Evolutionary conservation across 2,329 filamentous ascomycete species (phyloP).

Genomic region (Diaporthe vaccinii): DNA sequence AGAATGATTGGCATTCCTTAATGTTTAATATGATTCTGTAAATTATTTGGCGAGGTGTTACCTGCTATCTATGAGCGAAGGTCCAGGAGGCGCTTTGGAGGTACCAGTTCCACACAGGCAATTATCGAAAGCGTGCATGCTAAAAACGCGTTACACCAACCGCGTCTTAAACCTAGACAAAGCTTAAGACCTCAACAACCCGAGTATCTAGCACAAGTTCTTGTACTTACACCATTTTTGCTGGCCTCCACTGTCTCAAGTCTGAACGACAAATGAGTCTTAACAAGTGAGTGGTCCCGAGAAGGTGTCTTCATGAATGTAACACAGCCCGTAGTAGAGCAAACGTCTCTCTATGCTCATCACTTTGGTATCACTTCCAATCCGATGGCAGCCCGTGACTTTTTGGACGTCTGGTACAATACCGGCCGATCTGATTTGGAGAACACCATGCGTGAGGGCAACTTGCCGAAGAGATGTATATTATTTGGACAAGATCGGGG

Average conservation of each 20-base stretch:
- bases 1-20: background rate
- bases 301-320: background rate
- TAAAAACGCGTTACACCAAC: background rate
- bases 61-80: background rate
- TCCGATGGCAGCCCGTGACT: no score
- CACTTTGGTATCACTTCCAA: background rate
- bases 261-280: background rate
- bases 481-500: fast-evolving
- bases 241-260: background rate
- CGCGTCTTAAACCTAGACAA: background rate
- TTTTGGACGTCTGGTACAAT: background rate
- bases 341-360: background rate
- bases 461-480: background rate
- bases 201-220: background rate
- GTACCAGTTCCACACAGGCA: background rate
- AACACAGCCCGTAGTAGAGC: background rate
- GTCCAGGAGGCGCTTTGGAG: no score
- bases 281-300: background rate
- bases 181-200: background rate
- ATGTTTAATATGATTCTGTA: background rate
- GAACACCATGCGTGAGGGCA: background rate
- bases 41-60: no score
- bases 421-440: background rate
- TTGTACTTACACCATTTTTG: background rate
- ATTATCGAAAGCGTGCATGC: background rate